These are phyloP conservation scores for Hypholoma fasciculare DNA, from an alignment of 768 basidiomycete species.

Conservation along the genomic window DNA sequence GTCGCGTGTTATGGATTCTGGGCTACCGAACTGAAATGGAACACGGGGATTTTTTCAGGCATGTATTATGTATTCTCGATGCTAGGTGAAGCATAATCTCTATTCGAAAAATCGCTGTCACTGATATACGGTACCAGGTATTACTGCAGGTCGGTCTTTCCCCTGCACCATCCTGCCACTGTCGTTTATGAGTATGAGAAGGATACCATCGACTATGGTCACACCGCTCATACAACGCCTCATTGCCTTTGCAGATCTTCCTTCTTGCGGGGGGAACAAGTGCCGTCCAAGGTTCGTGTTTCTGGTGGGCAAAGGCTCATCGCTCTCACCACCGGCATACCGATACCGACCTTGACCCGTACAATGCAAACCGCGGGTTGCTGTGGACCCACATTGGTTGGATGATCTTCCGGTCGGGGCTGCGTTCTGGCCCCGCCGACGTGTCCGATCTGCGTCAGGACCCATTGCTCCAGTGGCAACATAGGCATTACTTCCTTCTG, in stretches of 20 bases:
- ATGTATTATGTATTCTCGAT: slow-evolving; percentile 87
- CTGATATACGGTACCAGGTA: slow-evolving; percentile 32
- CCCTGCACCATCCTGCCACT: slow-evolving; percentile 1
- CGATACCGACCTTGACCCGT: slow-evolving; percentile 85
- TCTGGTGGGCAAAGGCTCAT: slow-evolving; percentile 86
- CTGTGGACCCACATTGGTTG: slow-evolving; percentile 84
- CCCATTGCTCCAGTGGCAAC: slow-evolving; percentile 75
- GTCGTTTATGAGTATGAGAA: slow-evolving; percentile 19
- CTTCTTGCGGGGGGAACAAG: slow-evolving; percentile 76
- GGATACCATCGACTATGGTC: slow-evolving; percentile 88
- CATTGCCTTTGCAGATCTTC: slow-evolving; percentile 66
- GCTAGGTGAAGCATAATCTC: slow-evolving; percentile 51
- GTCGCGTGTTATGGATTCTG: slow-evolving; percentile 71
- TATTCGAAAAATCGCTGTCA: slow-evolving; percentile 8
- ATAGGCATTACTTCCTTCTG: slow-evolving; percentile 68
- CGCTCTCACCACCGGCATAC: slow-evolving; percentile 84
- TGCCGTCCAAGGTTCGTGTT: slow-evolving; percentile 84
- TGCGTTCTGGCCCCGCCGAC: slow-evolving; percentile 72
- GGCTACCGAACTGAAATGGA: slow-evolving; percentile 38
- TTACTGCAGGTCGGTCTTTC: slow-evolving; percentile 44
- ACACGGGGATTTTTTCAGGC: slow-evolving; percentile 62
- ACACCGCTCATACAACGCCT: slow-evolving; percentile 80
- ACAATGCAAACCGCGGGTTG: slow-evolving; percentile 76
- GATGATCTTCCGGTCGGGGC: slow-evolving; percentile 77
- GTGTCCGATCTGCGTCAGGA: slow-evolving; percentile 72